phyloP scores from a whole-genome alignment of 2,329 filamentous ascomycete species.

The Dryadomyces sulphureus region DNA sequence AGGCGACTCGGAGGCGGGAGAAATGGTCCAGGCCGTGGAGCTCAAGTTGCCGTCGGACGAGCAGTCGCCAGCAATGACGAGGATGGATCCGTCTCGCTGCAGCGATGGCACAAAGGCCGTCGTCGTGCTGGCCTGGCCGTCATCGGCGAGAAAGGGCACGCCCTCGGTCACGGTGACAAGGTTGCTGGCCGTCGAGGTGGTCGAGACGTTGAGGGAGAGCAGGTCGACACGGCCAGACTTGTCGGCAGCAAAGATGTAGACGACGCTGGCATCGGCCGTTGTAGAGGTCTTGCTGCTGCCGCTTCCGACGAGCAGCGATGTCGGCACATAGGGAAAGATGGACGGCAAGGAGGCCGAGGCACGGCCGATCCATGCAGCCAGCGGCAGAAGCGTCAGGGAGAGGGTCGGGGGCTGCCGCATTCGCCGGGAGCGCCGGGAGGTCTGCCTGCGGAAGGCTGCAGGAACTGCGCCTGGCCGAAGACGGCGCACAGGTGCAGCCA shows the following conservation, averaged over 20 bases:
- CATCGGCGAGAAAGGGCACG: constrained; percentile 46
- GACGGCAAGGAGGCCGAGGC: constrained; percentile 20
- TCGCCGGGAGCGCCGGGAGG: not conserved
- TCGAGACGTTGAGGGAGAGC: constrained; percentile 50
- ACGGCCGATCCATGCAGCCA: constrained; percentile 1
- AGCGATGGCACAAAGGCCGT: constrained; percentile 54
- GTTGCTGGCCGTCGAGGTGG: constrained; percentile 22
- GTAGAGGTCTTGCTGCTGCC: constrained; percentile 20
- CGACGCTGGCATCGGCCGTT: constrained; percentile 22
- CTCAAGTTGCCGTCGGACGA: constrained; percentile 21
- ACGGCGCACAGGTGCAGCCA: not conserved
- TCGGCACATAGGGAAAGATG: constrained; percentile 61
- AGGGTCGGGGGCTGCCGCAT: not conserved
- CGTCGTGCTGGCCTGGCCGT: constrained; percentile 19
- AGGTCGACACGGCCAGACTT: constrained; percentile 31
- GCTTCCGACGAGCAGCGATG: constrained; percentile 48
- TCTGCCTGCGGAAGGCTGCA: constrained; percentile 1
- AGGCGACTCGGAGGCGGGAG: constrained; percentile 18
- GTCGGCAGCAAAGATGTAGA: constrained; percentile 55
- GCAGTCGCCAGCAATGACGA: constrained; percentile 64
- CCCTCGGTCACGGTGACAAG: constrained; percentile 36
- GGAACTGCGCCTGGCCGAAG: not conserved
- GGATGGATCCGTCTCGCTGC: constrained; percentile 52
- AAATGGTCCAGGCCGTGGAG: constrained; percentile 55
- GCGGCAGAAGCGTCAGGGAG: not conserved